These are phyloP conservation scores for Botrytis tulipae DNA, from an alignment of 2,329 filamentous ascomycete genomes.

Conservation along the genomic window DNA sequence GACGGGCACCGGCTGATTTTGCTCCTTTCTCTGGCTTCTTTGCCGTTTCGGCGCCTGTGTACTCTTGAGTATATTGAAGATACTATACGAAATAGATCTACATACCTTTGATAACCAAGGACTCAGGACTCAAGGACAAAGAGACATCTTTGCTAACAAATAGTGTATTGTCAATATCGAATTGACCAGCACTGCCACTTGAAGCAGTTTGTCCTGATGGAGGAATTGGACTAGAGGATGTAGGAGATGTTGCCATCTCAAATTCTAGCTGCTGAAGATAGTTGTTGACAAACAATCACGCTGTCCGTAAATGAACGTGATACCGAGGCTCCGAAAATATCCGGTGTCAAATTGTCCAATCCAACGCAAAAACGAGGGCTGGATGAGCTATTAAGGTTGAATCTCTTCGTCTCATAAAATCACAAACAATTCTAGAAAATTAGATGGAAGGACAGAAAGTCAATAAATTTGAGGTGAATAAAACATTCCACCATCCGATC, in stretches of 20 bases:
- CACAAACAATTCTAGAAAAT: not conserved
- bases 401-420: not conserved
- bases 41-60: not conserved
- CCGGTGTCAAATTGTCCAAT: not conserved
- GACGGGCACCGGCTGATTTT: conserved; percentile 10
- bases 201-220: not conserved
- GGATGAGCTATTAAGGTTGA: not conserved
- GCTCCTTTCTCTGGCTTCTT: conserved; percentile 1
- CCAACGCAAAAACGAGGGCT: not conserved
- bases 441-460: not conserved
- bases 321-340: conserved; percentile 16
- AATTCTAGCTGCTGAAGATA: not conserved
- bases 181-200: not conserved
- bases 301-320: conserved; percentile 1
- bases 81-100: not conserved
- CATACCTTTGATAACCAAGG: conserved; percentile 14
- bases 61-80: not conserved
- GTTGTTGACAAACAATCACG: not conserved
- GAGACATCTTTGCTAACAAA: conserved; percentile 15
- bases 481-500: not conserved
- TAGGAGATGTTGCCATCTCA: conserved; percentile 12
- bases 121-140: conserved; percentile 13
- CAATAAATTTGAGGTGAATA: not conserved
- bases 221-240: not conserved
- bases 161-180: conserved; percentile 11